phyloP scores from a whole-genome alignment of 495 filamentous ascomycete species.

The Talaromyces proteolyticus region DNA sequence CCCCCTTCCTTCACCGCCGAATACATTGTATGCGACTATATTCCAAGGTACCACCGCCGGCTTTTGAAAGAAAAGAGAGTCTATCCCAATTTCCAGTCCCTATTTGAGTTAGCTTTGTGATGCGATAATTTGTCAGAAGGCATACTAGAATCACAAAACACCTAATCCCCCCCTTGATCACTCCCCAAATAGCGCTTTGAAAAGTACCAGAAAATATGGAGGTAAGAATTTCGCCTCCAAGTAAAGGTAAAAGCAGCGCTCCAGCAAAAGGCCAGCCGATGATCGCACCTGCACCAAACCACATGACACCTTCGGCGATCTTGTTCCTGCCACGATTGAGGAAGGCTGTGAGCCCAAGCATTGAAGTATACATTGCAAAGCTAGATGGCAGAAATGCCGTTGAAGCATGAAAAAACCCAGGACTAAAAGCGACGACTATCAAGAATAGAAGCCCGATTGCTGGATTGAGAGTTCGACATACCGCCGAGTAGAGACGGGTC shows the following conservation, averaged over 20 bases:
- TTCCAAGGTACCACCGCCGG: slow-evolving; percentile 77
- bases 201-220: slow-evolving; percentile 52
- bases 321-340: slow-evolving; percentile 75
- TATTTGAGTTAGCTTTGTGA: slow-evolving; percentile 22
- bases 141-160: slow-evolving; percentile 67
- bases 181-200: slow-evolving; percentile 46
- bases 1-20: slow-evolving; percentile 68
- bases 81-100: slow-evolving; percentile 57
- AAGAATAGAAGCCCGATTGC: slow-evolving; percentile 81
- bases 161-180: slow-evolving; percentile 61
- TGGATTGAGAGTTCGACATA: slow-evolving; percentile 68
- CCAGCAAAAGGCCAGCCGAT: slow-evolving; percentile 94
- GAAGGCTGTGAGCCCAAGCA: slow-evolving; percentile 82
- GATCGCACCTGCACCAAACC: slow-evolving; percentile 85
- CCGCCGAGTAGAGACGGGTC: slow-evolving; percentile 68
- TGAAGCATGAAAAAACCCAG: slow-evolving; percentile 91
- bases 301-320: slow-evolving; percentile 78
- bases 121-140: slow-evolving; percentile 4
- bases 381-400: slow-evolving; percentile 85
- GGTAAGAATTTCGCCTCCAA: slow-evolving; percentile 69
- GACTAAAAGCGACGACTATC: slow-evolving; percentile 64
- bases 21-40: slow-evolving; percentile 93
- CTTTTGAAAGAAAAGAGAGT: slow-evolving; percentile 78
- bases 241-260: slow-evolving; percentile 73
- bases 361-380: slow-evolving; percentile 93